These are phyloP conservation scores for Cladorrhinum sp. DNA, from an alignment of 2,329 filamentous ascomycete genomes.

Conservation along the genomic window DNA sequence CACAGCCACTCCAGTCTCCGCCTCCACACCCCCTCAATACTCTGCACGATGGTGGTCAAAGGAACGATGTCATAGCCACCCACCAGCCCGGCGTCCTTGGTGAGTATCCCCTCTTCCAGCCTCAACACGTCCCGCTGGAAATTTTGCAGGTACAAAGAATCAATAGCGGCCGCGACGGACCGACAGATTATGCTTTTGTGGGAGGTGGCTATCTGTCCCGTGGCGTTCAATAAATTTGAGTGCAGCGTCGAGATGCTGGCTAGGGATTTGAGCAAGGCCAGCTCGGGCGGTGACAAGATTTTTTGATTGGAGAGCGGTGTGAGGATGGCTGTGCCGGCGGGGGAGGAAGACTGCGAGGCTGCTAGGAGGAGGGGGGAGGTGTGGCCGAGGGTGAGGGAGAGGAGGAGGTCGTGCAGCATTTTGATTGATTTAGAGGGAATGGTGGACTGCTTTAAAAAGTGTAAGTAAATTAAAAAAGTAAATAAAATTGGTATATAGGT, in stretches of 20 bases:
- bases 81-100: constrained; percentile 72
- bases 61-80: constrained; percentile 94
- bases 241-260: constrained; percentile 77
- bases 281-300: constrained; percentile 72
- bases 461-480: too few relatives aligned
- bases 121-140: constrained; percentile 84
- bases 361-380: constrained; percentile 78
- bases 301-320: constrained; percentile 42
- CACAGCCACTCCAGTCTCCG: constrained; percentile 83
- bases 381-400: constrained; percentile 87
- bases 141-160: constrained; percentile 67
- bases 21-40: constrained; percentile 79
- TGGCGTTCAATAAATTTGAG: constrained; percentile 64
- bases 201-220: constrained; percentile 62
- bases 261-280: constrained; percentile 73
- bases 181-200: constrained; percentile 83
- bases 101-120: constrained; percentile 76
- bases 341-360: constrained; percentile 32
- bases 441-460: too few relatives aligned
- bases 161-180: constrained; percentile 77
- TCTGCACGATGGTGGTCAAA: constrained; percentile 74
- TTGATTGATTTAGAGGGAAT: constrained; percentile 12
- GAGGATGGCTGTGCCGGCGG: constrained; percentile 24
- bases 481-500: too few relatives aligned
- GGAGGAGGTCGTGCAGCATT: constrained; percentile 98